Conservation (phyloP, 2,329 filamentous ascomycete species). For the Colletotrichum navitas region DNA sequence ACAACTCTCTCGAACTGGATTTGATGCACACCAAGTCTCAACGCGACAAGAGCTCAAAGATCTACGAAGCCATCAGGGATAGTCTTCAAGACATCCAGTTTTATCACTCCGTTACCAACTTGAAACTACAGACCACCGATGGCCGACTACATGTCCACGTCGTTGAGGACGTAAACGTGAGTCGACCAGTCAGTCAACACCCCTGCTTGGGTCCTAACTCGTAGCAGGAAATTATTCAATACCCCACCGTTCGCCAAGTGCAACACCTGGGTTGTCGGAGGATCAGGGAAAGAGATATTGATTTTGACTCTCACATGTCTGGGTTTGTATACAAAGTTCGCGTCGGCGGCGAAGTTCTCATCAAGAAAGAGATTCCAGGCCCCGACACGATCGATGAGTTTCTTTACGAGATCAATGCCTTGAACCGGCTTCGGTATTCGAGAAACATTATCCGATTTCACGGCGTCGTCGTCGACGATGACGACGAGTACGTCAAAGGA, state of each 20-base stretch:
- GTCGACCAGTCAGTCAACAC: slow-evolving; percentile 48
- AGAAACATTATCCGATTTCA: slow-evolving; percentile 86
- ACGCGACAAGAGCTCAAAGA: slow-evolving; percentile 90
- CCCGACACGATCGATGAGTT: slow-evolving; percentile 97
- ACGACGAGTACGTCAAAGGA: slow-evolving; percentile 81
- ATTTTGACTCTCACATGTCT: slow-evolving; percentile 92
- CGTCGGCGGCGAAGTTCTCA: slow-evolving; percentile 76
- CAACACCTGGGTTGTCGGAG: slow-evolving; percentile 76
- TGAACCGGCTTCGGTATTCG: slow-evolving; percentile 81
- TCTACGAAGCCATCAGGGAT: slow-evolving; percentile 94
- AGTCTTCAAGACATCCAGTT: slow-evolving; percentile 95
- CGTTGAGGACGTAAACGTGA: slow-evolving; percentile 89
- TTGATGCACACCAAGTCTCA: slow-evolving; percentile 83
- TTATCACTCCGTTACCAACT: slow-evolving; percentile 94
- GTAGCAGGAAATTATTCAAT: slow-evolving; percentile 83
- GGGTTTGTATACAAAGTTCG: slow-evolving; percentile 97
- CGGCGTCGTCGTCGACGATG: slow-evolving; percentile 88
- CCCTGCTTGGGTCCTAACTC: slow-evolving; percentile 28
- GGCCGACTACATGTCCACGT: slow-evolving; percentile 95
- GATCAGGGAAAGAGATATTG: slow-evolving; percentile 79
- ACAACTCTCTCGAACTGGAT: slow-evolving; percentile 87
- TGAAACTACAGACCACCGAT: slow-evolving; percentile 91
- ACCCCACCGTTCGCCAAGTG: slow-evolving; percentile 80
- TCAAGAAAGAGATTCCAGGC: slow-evolving; percentile 98
- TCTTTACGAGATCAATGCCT: slow-evolving; percentile 94